phyloP scores from a whole-genome alignment of 2,329 filamentous ascomycete genomes.

The Hymenoscyphus linearis region DNA sequence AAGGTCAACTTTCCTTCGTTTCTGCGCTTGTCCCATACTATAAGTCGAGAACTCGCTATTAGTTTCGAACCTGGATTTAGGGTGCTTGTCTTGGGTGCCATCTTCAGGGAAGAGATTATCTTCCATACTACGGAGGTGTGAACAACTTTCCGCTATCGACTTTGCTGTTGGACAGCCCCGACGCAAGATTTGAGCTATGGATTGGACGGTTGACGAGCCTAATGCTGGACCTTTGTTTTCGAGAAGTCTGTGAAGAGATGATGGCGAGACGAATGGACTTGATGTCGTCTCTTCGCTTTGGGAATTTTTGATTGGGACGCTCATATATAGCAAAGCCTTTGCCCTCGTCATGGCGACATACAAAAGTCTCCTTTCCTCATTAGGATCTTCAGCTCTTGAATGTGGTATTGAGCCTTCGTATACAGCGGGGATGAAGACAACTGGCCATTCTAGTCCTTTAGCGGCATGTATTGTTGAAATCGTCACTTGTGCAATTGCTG shows the following conservation, averaged over 20 bases:
- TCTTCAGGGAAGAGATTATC: conserved; percentile 66
- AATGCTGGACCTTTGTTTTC: conserved; percentile 66
- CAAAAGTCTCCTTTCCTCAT: conserved; percentile 81
- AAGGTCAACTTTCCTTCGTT: conserved; percentile 27
- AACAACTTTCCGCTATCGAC: conserved; percentile 38
- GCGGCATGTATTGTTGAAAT: conserved; percentile 95
- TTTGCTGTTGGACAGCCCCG: conserved; percentile 48
- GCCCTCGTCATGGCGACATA: conserved; percentile 98
- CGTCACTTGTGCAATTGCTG: conserved; percentile 63
- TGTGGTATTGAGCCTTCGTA: conserved; percentile 92
- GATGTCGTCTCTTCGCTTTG: conserved; percentile 58
- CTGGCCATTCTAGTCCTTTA: conserved; percentile 93
- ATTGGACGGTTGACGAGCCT: conserved; percentile 53
- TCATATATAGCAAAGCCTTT: conserved; percentile 79
- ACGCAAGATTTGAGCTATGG: conserved; percentile 70
- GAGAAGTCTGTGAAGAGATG: conserved; percentile 46
- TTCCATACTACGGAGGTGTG: conserved; percentile 50
- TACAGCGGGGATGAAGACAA: conserved; percentile 86
- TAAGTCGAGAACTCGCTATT: conserved; percentile 23
- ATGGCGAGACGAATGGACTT: conserved; percentile 65
- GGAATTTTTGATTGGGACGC: conserved; percentile 66
- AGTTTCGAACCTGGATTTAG: conserved; percentile 33
- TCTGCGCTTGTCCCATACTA: conserved; percentile 20
- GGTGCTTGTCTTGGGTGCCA: conserved; percentile 43
- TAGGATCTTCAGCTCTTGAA: conserved; percentile 73